These are phyloP conservation scores for Lagenidium giganteum DNA, from an alignment of 352 stramenopile genomes.

Conservation along the genomic window DNA sequence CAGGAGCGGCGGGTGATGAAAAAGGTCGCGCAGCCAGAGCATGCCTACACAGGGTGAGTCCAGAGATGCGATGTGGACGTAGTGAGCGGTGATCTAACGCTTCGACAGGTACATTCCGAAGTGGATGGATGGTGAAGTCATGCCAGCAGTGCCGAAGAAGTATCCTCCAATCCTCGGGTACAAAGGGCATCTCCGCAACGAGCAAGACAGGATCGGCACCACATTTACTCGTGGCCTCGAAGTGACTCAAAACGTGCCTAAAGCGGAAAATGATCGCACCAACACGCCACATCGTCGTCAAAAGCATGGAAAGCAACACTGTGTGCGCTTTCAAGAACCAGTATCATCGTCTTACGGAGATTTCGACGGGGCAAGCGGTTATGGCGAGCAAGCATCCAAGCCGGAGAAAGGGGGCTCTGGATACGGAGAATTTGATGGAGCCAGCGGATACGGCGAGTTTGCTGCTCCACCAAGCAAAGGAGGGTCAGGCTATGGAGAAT, in stretches of 20 bases:
- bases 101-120: constrained; percentile 21
- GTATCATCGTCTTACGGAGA: constrained; percentile 22
- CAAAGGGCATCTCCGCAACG: constrained; percentile 47
- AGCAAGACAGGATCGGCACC: constrained; percentile 54
- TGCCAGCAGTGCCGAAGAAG: constrained; percentile 11
- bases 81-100: not conserved
- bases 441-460: constrained; percentile 39
- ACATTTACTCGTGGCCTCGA: constrained; percentile 63
- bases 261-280: not conserved
- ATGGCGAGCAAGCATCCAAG: constrained; percentile 16
- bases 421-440: constrained; percentile 29
- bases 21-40: constrained; percentile 56
- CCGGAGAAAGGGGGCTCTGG: constrained; percentile 12
- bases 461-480: constrained; percentile 7
- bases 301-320: not conserved
- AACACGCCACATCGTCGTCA: not conserved
- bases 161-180: constrained; percentile 57
- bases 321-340: not conserved
- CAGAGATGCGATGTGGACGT: constrained; percentile 13
- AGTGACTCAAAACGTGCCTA: constrained; percentile 16
- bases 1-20: constrained; percentile 60
- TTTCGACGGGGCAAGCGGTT: constrained; percentile 24
- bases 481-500: constrained; percentile 19
- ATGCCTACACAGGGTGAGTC: constrained; percentile 60
- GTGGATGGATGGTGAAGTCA: constrained; percentile 13